Evolutionary conservation across 2,329 filamentous ascomycete species (phyloP).

Genomic region (Apiospora aurea): DNA sequence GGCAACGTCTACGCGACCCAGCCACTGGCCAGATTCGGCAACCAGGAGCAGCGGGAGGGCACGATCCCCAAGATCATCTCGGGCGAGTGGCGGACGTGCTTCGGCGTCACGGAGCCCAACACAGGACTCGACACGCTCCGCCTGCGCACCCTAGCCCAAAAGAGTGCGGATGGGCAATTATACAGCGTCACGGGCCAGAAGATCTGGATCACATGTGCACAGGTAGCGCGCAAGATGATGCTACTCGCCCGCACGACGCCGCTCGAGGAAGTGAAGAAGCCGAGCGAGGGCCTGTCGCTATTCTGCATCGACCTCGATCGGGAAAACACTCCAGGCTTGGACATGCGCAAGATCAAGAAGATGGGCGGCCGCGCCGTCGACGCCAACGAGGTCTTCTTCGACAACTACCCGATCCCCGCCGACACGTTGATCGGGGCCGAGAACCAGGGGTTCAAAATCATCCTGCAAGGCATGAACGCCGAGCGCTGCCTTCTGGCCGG

Average conservation of each 20-base stretch:
- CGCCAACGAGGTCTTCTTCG: conserved; percentile 89
- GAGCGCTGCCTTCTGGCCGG: conserved; percentile 79
- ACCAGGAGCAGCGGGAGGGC: conserved; percentile 64
- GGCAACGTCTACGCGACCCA: conserved; percentile 80
- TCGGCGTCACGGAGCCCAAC: conserved; percentile 86
- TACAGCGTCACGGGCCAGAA: conserved; percentile 81
- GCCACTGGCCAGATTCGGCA: conserved; percentile 76
- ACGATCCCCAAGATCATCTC: conserved; percentile 76
- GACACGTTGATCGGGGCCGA: conserved; percentile 74
- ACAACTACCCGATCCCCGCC: conserved; percentile 73
- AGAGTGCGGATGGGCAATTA: conserved; percentile 53
- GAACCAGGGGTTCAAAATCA: conserved; percentile 79
- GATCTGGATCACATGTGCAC: conserved; percentile 88
- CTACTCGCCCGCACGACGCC: conserved; percentile 79
- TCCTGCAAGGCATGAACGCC: conserved; percentile 82
- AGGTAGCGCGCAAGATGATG: conserved; percentile 85
- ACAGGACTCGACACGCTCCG: conserved; percentile 80
- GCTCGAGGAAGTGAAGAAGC: conserved; percentile 69
- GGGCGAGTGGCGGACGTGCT: conserved; percentile 76
- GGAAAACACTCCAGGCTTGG: conserved; percentile 59
- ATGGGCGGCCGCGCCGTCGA: conserved; percentile 87
- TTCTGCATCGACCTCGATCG: conserved; percentile 82
- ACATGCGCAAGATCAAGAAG: conserved; percentile 78
- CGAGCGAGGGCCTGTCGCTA: conserved; percentile 78
- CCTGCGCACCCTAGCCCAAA: conserved; percentile 69